A percentile compares a stretch with the other conserved stretches of the same genome.
phyloP scores from a whole-genome alignment of 2,329 filamentous ascomycete species.

The Sphaerulina musiva region DNA sequence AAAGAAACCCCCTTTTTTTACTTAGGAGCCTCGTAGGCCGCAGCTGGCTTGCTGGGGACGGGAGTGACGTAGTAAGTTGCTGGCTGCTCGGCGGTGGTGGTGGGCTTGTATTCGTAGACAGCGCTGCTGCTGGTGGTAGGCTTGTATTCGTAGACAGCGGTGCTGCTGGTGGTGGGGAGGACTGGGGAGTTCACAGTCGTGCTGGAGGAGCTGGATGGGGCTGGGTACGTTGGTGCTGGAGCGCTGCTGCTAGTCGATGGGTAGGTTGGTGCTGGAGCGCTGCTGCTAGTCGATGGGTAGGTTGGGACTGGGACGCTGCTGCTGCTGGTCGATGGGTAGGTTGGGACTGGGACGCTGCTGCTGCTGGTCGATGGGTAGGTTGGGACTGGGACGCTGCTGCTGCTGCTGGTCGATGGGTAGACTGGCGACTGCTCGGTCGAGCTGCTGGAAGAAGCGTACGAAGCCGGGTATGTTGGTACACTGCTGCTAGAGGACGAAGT shows the following conservation, averaged over 20 bases:
- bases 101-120: neutral
- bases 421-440: neutral
- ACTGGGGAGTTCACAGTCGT: neutral
- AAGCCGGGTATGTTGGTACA: neutral
- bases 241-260: neutral
- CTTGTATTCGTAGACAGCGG: neutral
- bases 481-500: neutral
- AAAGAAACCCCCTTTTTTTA: too few species aligned
- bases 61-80: conserved; percentile 18
- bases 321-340: neutral
- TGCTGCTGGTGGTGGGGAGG: neutral
- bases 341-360: conserved; percentile 1
- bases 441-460: neutral
- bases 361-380: neutral
- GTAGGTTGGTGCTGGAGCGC: neutral
- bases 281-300: conserved; percentile 4
- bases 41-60: conserved; percentile 1
- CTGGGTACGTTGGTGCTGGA: conserved; percentile 1
- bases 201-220: neutral
- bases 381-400: neutral
- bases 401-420: neutral
- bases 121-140: neutral
- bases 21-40: too few species aligned
- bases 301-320: neutral
- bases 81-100: neutral